Evolutionary conservation across 306 rosid genomes (phyloP).

Genomic region (Pyrus betulifolia): DNA sequence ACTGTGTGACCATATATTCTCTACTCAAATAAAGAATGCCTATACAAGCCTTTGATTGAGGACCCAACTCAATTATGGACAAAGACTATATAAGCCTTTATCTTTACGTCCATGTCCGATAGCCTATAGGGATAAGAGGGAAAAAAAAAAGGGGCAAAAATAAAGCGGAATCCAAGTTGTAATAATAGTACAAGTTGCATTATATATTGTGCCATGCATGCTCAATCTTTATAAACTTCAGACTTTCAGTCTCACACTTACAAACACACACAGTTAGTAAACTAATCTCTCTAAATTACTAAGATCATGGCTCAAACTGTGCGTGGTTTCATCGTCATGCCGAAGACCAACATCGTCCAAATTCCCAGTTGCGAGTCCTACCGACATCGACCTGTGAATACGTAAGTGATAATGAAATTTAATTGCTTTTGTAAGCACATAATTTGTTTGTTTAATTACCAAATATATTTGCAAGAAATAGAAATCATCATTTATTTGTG

Average conservation of each 20-base stretch:
- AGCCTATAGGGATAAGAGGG: background rate
- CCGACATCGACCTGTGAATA: background rate
- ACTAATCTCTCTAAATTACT: background rate
- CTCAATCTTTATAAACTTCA: background rate
- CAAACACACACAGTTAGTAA: background rate
- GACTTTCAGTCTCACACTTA: background rate
- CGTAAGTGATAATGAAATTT: background rate
- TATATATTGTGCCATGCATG: background rate
- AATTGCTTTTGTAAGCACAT: background rate
- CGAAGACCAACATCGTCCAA: background rate
- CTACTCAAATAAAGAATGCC: too few relatives aligned
- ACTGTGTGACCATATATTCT: too few relatives aligned
- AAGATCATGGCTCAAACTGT: background rate
- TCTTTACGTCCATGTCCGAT: background rate
- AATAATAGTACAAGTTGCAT: background rate
- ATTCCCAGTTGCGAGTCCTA: background rate
- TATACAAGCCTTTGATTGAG: background rate
- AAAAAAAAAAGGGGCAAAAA: background rate
- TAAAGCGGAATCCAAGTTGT: background rate
- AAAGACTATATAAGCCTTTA: background rate
- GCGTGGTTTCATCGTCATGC: background rate
- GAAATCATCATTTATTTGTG: background rate
- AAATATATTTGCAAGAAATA: background rate
- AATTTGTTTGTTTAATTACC: background rate
- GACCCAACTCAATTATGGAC: background rate